A percentile compares a stretch with the other conserved stretches of the same genome.
These are phyloP conservation scores for Alternaria gansuensis DNA, from an alignment of 2,329 filamentous ascomycete species.

Conservation along the genomic window DNA sequence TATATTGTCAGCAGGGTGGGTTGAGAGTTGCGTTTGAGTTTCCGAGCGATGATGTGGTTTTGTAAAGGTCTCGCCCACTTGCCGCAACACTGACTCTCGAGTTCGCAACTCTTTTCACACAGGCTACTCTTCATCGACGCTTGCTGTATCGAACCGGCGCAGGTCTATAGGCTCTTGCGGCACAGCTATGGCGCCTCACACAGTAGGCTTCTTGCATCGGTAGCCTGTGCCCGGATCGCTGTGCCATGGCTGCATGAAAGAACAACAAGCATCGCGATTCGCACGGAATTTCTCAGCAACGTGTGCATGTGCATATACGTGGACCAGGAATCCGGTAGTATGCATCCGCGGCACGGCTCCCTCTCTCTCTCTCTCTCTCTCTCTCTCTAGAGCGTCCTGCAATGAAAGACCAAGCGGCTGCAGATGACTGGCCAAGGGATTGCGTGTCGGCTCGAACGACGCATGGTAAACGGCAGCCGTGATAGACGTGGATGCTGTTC, in stretches of 20 bases:
- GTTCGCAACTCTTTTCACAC: conserved; percentile 1
- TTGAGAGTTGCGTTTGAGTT: not conserved
- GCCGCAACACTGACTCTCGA: not conserved
- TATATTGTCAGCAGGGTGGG: not conserved
- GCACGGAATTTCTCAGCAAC: conserved; percentile 16
- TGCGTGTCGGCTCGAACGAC: conserved; percentile 1
- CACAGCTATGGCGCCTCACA: not conserved
- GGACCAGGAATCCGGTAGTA: conserved; percentile 29
- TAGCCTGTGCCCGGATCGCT: not conserved
- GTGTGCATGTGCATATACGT: conserved; percentile 21
- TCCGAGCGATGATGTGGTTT: not conserved
- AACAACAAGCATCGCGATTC: conserved; percentile 12
- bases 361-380: too few species aligned
- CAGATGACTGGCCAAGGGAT: conserved; percentile 6
- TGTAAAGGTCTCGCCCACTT: not conserved
- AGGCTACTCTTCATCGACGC: not conserved
- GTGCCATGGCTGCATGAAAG: conserved; percentile 2
- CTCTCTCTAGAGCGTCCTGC: conserved; percentile 18
- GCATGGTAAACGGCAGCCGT: conserved; percentile 3
- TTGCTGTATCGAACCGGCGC: not conserved
- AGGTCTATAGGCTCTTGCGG: not conserved
- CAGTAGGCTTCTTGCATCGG: not conserved
- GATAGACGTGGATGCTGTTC: conserved; percentile 8
- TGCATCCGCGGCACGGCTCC: conserved; percentile 2
- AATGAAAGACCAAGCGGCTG: conserved; percentile 23